phyloP scores from a whole-genome alignment of 2,329 filamentous ascomycete genomes.

The Trichoderma atrobrunneum region DNA sequence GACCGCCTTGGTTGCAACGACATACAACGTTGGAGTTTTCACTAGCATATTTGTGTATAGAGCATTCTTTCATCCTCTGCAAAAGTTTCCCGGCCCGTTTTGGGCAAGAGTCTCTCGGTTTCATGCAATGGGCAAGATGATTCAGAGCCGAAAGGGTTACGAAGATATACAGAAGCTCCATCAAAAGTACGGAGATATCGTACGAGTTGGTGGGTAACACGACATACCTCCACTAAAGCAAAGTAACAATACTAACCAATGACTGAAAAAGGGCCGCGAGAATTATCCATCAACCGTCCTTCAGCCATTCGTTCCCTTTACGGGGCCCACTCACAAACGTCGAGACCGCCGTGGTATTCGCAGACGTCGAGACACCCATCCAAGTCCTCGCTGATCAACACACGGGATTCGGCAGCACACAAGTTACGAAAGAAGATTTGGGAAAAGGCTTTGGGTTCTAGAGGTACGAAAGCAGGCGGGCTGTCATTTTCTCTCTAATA shows the following conservation, averaged over 20 bases:
- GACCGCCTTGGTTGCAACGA: not conserved
- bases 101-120: slow-evolving; percentile 28
- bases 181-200: slow-evolving; percentile 31
- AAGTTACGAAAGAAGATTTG: not conserved
- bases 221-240: not conserved
- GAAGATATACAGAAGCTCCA: slow-evolving; percentile 30
- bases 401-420: slow-evolving; percentile 23
- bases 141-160: slow-evolving; percentile 25
- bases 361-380: slow-evolving; percentile 26
- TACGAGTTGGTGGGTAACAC: slow-evolving; percentile 27
- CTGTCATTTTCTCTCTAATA: too few relatives aligned
- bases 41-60: slow-evolving; percentile 26
- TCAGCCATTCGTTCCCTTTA: not conserved
- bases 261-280: not conserved
- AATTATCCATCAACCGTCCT: not conserved
- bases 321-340: not conserved
- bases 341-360: not conserved
- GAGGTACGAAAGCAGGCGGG: too few relatives aligned
- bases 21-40: slow-evolving; percentile 15
- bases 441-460: not conserved
- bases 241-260: not conserved
- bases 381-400: slow-evolving; percentile 31
- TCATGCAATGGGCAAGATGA: slow-evolving; percentile 18
- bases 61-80: slow-evolving; percentile 27
- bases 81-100: slow-evolving; percentile 30